A percentile compares a stretch with the other conserved stretches of the same genome.
Conservation (phyloP, 495 filamentous ascomycete species). For the Neurospora discreta region DNA sequence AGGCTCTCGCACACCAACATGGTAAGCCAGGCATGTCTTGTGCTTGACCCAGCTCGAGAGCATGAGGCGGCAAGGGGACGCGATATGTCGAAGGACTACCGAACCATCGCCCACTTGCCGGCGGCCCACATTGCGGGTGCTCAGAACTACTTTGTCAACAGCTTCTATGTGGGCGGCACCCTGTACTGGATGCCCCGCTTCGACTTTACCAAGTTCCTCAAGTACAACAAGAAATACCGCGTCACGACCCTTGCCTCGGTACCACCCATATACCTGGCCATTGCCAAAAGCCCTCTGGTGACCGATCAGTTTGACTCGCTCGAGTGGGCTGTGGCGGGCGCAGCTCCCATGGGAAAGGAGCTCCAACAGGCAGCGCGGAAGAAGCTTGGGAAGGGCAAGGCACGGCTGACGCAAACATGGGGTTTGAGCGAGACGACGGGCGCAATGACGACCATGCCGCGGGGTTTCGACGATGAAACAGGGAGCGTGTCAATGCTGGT, state of each 20-base stretch:
- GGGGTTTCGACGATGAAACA: conserved; percentile 9
- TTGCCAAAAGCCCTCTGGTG: conserved; percentile 37
- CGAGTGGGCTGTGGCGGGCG: conserved; percentile 15
- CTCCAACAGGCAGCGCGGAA: conserved; percentile 19
- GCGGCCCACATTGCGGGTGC: conserved; percentile 31
- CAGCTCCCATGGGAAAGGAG: conserved; percentile 28
- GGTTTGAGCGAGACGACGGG: conserved; percentile 56
- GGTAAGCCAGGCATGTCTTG: conserved; percentile 27
- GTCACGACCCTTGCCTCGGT: conserved; percentile 41
- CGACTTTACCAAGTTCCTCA: conserved; percentile 31
- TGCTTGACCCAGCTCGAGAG: conserved; percentile 5
- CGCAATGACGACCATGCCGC: conserved; percentile 14
- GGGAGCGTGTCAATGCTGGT: conserved; percentile 28
- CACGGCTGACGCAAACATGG: conserved; percentile 55
- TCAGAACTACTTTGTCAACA: conserved; percentile 33
- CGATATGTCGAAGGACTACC: conserved; percentile 3
- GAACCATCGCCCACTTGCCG: conserved; percentile 41
- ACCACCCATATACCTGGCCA: conserved; percentile 39
- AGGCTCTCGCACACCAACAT: conserved; percentile 61
- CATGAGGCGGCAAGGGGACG: background rate
- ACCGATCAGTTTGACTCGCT: conserved; percentile 33
- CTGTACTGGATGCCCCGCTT: conserved; percentile 44
- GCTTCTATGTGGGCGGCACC: conserved; percentile 28
- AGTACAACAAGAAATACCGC: conserved; percentile 28
- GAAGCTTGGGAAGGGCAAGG: conserved; percentile 25